Percentiles rank a stretch among this genome's conserved stretches.
phyloP scores from a whole-genome alignment of 2,329 filamentous ascomycete species.

The Penicillium decumbens region DNA sequence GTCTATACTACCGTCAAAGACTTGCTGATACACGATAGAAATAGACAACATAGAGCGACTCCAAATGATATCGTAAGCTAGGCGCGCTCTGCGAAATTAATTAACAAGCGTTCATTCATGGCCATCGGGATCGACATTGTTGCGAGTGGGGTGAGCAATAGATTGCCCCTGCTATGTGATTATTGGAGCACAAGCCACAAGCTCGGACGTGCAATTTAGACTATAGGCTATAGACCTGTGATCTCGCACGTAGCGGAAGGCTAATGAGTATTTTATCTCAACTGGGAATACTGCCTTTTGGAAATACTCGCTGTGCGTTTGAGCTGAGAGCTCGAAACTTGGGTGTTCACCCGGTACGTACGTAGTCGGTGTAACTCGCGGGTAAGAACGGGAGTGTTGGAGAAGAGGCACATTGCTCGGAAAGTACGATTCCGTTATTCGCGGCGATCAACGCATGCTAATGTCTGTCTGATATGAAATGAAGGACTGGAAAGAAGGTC shows the following conservation, averaged over 20 bases:
- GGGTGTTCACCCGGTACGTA: neutral
- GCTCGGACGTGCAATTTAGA: neutral
- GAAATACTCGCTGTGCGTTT: neutral
- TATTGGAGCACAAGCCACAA: neutral
- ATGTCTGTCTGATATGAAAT: slow-evolving; percentile 5
- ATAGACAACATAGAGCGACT: neutral
- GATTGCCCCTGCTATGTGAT: neutral
- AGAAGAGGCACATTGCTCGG: neutral
- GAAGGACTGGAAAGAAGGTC: neutral
- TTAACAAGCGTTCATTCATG: neutral
- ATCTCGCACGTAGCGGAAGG: neutral
- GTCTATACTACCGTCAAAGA: no score
- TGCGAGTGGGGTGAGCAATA: neutral
- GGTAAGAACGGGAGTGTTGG: neutral
- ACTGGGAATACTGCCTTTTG: neutral
- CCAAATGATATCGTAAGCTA: neutral
- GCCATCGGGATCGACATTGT: neutral
- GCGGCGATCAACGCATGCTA: neutral
- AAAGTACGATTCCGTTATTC: slow-evolving; percentile 1
- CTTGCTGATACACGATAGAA: neutral
- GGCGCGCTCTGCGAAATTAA: neutral
- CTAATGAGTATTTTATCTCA: neutral
- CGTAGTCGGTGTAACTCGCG: neutral
- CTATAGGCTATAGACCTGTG: neutral
- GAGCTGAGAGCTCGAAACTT: no score